phyloP scores from a whole-genome alignment of 2,329 filamentous ascomycete genomes.

The Fusarium nurragi region DNA sequence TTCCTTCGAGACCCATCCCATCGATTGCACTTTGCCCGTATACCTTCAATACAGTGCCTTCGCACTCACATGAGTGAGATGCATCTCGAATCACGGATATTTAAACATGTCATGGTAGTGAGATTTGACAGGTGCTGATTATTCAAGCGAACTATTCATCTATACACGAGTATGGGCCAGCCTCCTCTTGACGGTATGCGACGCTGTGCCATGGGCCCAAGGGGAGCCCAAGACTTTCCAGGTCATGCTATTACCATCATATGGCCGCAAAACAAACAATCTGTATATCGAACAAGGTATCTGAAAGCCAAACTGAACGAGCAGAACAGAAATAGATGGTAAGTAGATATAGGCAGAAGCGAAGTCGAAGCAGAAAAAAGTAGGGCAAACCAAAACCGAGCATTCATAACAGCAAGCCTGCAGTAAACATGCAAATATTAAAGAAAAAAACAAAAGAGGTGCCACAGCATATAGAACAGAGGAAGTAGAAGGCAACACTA shows the following conservation, averaged over 20 bases:
- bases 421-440: slow-evolving; percentile 45
- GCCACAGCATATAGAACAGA: slow-evolving; percentile 52
- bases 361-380: slow-evolving; percentile 24
- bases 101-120: neutral
- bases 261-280: slow-evolving; percentile 47
- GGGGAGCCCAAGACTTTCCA: slow-evolving; percentile 25
- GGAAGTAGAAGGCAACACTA: slow-evolving; percentile 54
- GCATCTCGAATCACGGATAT: neutral
- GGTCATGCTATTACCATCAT: slow-evolving; percentile 37
- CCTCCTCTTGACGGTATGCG: slow-evolving; percentile 41
- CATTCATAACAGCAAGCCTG: slow-evolving; percentile 15
- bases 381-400: slow-evolving; percentile 38
- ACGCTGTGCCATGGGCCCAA: slow-evolving; percentile 17
- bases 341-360: slow-evolving; percentile 42
- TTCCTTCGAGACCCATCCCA: neutral
- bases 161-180: slow-evolving; percentile 50
- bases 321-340: slow-evolving; percentile 34
- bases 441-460: slow-evolving; percentile 48
- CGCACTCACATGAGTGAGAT: neutral
- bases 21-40: neutral
- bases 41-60: neutral
- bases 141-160: slow-evolving; percentile 49
- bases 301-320: slow-evolving; percentile 51
- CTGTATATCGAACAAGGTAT: slow-evolving; percentile 71
- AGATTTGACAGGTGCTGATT: slow-evolving; percentile 44